Evolutionary conservation across 2,329 filamentous ascomycete species (phyloP), one percentile per base, ranked within the genome.

Genomic region (Cercospora beticola): DNA sequence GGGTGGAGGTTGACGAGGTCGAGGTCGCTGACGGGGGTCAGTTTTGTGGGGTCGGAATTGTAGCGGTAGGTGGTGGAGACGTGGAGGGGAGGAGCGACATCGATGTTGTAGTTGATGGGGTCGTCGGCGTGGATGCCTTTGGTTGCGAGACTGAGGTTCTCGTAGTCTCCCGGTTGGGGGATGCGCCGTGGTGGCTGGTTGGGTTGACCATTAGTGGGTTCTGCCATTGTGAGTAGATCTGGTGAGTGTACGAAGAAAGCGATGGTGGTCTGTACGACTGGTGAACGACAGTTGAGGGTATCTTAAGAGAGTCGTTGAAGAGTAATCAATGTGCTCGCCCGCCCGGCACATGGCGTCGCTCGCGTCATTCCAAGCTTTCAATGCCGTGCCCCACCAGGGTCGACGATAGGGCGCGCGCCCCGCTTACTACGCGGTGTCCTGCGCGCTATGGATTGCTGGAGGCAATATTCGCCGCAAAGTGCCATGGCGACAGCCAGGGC

Each of bases 1-100:
- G 71, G 68, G 33, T 69, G 68, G 31, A 68, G 33, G 21, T 70
- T 43, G 61, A 68, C 68, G 61, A 75, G 67, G 40, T 76, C 68
- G 36, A 74, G 64, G 56, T 77, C 75, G 68, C 69, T 67, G 46
- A 66, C 65, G 30, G 77, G 75, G 9, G 68, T 73, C 57, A 97
- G 86, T 30, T 88, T 79, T 5, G 89, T 85, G 1, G 93, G 92
- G 77, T 97, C 86, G 64, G 84, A 81, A 30, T 85, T 83, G 80
- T 97, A 98, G 74, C 92, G 89, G 81, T 93, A 98, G 16, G 93
- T 98, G 12, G 94, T 97, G 70, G 93, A 93, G 71, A 96, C 88
- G 79, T 98, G 94, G 77, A 98, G 85, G 4, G 94, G 89, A 68
- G 95, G 94, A 12, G 94, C 93, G 65, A 98, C 90, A 77, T 95